Evolutionary conservation across 2,329 filamentous ascomycete species (phyloP), one percentile per base, ranked within the genome.

Genomic region (Didymella sp.): DNA sequence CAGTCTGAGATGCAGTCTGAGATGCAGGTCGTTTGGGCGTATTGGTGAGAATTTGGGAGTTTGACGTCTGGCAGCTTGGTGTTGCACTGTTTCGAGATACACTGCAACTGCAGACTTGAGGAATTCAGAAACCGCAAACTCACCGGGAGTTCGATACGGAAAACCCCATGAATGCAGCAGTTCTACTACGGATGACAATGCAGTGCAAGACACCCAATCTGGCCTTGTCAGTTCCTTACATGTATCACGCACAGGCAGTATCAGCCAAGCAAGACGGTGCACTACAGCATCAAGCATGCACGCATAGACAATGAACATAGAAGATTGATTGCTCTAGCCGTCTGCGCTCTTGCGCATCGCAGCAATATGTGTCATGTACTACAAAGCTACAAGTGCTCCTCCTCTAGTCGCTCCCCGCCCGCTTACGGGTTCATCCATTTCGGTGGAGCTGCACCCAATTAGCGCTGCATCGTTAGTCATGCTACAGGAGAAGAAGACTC

Each of bases 401-500:
- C 44, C 30, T 49, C 49, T 51, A 42, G 45, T 54, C 37, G 35
- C 27, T 42, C 22, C 28, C 42, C 43, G 38, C 42, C n/a, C 54
- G 22, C 48, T 62, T 74, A 76, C 63, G 74, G 64, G 42, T 61
- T 68, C 72, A 76, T 73, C 61, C 54, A 57, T 41, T 74, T 74
- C 27, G 73, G 73, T 28, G 73, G 73, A 57, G 73, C 73, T 76
- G 42, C 28, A 30, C 15, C 38, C 22, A 15, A 58, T 72, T 60
- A 71, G 63, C 47, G 56, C 21, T 37, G 42, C 21, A 47, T 33
- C 13, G 42, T 55, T 55, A 38, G 40, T 54, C 28, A 50, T 45
- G 8, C n/a, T n/a, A 7, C 12, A n/a, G 12, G 33, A 22, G 24
- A 50, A 28, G 38, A 37, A 41, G 21, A 85, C 91, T 84, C 81